Base-by-base conservation (phyloP, 768 basidiomycete species). In the Daedalea quercina region DNA sequence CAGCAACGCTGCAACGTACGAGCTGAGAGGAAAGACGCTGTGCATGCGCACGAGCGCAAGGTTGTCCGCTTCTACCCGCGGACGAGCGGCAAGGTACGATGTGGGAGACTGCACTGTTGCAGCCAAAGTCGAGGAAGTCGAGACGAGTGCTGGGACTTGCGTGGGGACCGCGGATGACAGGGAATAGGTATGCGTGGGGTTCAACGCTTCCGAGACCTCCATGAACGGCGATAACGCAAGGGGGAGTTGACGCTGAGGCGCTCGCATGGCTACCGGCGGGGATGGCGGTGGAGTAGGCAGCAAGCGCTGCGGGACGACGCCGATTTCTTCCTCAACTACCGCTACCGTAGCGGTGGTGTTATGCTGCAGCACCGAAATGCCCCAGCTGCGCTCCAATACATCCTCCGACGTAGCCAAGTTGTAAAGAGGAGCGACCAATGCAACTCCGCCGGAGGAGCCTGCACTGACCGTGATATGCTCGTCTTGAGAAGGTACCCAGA, bases 271-370 rank as follows among this genome's bases (percentile, higher is more conserved):
- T 8, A 41, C 46, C 3, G 52, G 52, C 8, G 53, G 53, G n/a
- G 53, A 54, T 2, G 53, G 53, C 6, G 53, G 53, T 9, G 53
- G 53, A 17, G 53, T 54, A 11, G 47, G 53, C 15, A 49, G 47
- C 26, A 49, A 24, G 13, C 53, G 53, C 47, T 35, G 45, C 9
- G 52, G 34, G 2, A 47, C 28, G 4, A 11, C 28, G 11, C 11
- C 11, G 28, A 31, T 12, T 9, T 47, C 44, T 15, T 45, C 20
- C n/a, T 40, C 22, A 12, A 34, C 3, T n/a, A 41, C 22, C n/a
- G 33, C 19, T 4, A 53, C 34, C 1, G 31, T 11, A 9, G 40
- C 47, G 26, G 19, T 28, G 3, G 47, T 34, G 31, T 49, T 34
- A 1, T 24, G 25, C n/a, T 28, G 11, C 22, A 54, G 24, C 2